These are phyloP conservation scores for Calycina marina DNA, from an alignment of 2,329 filamentous ascomycete genomes.

Conservation along the genomic window DNA sequence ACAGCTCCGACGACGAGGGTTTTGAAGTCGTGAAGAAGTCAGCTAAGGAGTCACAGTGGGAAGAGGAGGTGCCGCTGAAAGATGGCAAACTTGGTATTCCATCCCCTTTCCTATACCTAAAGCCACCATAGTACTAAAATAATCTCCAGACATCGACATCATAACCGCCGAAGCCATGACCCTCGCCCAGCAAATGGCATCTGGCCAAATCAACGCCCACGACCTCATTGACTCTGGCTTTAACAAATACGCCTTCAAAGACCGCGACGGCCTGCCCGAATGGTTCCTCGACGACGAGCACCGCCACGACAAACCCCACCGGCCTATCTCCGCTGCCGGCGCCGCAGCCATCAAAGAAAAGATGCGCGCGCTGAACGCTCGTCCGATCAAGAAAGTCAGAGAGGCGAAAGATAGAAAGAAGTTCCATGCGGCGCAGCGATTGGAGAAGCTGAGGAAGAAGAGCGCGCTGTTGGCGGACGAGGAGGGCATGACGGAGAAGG, in stretches of 20 bases:
- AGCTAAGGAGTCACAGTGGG: conserved; percentile 45
- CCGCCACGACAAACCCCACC: conserved; percentile 68
- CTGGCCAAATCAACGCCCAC: conserved; percentile 62
- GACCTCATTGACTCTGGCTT: conserved; percentile 84
- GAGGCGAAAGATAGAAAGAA: conserved; percentile 97
- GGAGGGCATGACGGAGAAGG: conserved; percentile 86
- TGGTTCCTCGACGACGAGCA: conserved; percentile 95
- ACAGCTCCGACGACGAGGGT: conserved; percentile 18
- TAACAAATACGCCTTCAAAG: conserved; percentile 84
- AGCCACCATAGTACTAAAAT: neutral
- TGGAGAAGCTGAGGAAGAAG: conserved; percentile 97
- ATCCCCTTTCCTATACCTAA: neutral
- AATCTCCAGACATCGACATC: conserved; percentile 69
- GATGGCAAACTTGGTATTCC: conserved; percentile 44
- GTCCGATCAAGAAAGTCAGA: conserved; percentile 97
- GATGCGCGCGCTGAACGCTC: conserved; percentile 76
- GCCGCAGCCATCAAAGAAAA: conserved; percentile 92
- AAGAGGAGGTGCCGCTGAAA: conserved; percentile 45
- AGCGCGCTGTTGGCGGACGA: conserved; percentile 78
- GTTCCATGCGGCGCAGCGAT: conserved; percentile 74
- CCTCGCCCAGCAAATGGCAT: conserved; percentile 80
- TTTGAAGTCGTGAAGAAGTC: conserved; percentile 49
- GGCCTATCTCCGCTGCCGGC: conserved; percentile 83
- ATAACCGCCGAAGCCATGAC: conserved; percentile 99
- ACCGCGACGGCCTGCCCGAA: conserved; percentile 81